Evolutionary conservation across 2,329 filamentous ascomycete genomes (phyloP), one percentile per base, ranked within the genome.

Genomic region (Ramichloridium luteum): DNA sequence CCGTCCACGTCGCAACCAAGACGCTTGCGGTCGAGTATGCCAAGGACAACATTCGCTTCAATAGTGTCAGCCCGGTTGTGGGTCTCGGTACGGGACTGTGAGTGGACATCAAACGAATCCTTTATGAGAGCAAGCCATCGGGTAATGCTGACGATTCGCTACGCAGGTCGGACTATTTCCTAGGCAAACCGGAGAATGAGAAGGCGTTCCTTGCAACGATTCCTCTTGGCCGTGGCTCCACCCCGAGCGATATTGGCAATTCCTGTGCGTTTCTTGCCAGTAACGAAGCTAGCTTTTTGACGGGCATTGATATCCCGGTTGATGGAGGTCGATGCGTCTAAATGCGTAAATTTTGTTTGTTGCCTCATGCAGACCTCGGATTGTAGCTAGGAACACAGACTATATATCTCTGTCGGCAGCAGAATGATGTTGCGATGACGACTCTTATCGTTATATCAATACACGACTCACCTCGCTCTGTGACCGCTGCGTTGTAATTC

Each of bases 21-120:
- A 69, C 69, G 8, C 64, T 86, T 42, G 80, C 79, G 1, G 74
- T 78, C 1, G 80, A 85, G 53, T 85, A 79, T 44, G 80, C 74
- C 0, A 67, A 72, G 0, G 68, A 80, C 33, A 68, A 80, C 43
- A 81, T 86, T 41, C 70, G 79, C 0, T 76, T 85, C 46, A 83
- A 83, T 40, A 68, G 71, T 2, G 72, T 85, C 10, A 80, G 74
- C 28, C 40, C 49, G n/a, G 49, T 53, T 3, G 49, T 54, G 14
- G 51, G 45, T 3, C 30, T 54, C 5, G 46, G 47, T 2, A 54
- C 51, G 28, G 51, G 50, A 26, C 30, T 54, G 49, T 53, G 26
- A 53, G 50, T 48, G 1, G 6, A 23, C n/a, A 8, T 23, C 20
- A n/a, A 23, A n/a, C 20, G 20, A n/a, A 23, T 23, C 20, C n/a